Percentiles rank a stretch among this genome's conserved stretches.
Evolutionary conservation across 1,139 yeast genomes (phyloP).

Genomic region (Kodamaea anthophila): DNA sequence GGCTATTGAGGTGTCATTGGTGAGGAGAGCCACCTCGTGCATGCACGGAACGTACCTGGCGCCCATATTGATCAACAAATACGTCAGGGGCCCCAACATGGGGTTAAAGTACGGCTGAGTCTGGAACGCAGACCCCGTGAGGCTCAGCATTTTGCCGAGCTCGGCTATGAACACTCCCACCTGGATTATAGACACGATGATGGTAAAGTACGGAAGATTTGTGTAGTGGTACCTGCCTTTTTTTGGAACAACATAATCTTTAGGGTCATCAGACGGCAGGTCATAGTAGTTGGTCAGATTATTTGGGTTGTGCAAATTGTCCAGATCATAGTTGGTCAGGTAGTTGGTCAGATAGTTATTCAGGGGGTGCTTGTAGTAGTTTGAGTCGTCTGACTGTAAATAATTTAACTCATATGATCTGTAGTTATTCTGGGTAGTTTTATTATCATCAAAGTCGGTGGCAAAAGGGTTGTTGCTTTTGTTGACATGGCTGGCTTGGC

Average conservation of each 20-base stretch:
- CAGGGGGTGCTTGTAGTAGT: no score
- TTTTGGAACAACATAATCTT: no score
- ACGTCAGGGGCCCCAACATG: slow-evolving; percentile 75
- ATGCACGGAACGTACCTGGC: slow-evolving; percentile 71
- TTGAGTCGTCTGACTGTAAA: no score
- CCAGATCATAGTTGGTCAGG: slow-evolving; percentile 1
- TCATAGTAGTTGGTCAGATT: slow-evolving; percentile 1
- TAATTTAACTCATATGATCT: no score
- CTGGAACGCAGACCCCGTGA: slow-evolving; percentile 66
- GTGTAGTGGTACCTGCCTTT: slow-evolving; percentile 37
- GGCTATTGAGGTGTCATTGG: slow-evolving; percentile 39
- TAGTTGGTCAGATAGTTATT: neutral
- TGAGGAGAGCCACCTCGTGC: slow-evolving; percentile 47
- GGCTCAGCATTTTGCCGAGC: slow-evolving; percentile 48
- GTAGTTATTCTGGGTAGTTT: slow-evolving; percentile 1
- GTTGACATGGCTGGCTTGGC: no score
- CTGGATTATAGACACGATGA: slow-evolving; percentile 45
- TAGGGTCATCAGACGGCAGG: no score
- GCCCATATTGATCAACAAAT: slow-evolving; percentile 62
- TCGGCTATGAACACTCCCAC: slow-evolving; percentile 63
- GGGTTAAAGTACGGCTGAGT: slow-evolving; percentile 72
- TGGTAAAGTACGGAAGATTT: slow-evolving; percentile 42
- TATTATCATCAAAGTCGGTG: slow-evolving; percentile 4
- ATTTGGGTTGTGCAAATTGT: slow-evolving; percentile 2
- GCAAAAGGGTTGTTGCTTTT: slow-evolving; percentile 5